A percentile compares a stretch with the other conserved stretches of the same genome.
Evolutionary conservation across 2,329 filamentous ascomycete species (phyloP).

Genomic region (Zymoseptoria brevis): DNA sequence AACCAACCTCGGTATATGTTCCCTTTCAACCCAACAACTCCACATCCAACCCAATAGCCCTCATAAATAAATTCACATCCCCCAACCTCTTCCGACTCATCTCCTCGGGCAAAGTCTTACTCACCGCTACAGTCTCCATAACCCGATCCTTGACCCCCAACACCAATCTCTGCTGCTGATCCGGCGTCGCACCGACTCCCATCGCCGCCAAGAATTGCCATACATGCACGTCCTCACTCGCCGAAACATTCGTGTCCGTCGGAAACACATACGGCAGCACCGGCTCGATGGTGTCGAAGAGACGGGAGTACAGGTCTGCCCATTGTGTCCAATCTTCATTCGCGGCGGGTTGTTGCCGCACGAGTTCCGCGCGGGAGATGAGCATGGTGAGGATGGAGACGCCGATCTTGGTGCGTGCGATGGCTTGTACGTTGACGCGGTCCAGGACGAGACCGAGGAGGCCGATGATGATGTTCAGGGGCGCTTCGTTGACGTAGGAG

Average conservation of each 20-base stretch:
- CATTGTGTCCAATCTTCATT: constrained; percentile 72
- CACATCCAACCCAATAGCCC: constrained; percentile 95
- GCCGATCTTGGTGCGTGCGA: constrained; percentile 80
- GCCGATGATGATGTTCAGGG: constrained; percentile 82
- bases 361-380: constrained; percentile 83
- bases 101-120: constrained; percentile 80
- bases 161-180: constrained; percentile 91
- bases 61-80: constrained; percentile 97
- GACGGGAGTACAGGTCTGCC: constrained; percentile 70
- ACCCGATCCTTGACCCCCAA: constrained; percentile 96
- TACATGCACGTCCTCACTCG: constrained; percentile 77
- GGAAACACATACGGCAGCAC: constrained; percentile 82
- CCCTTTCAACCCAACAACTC: constrained; percentile 55
- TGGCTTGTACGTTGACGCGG: constrained; percentile 72
- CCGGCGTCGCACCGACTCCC: constrained; percentile 83
- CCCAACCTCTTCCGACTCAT: constrained; percentile 76
- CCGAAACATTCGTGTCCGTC: constrained; percentile 66
- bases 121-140: constrained; percentile 84
- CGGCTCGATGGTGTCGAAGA: constrained; percentile 83
- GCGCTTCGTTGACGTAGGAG: constrained; percentile 82
- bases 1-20: too few species aligned
- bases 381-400: constrained; percentile 88
- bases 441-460: constrained; percentile 77
- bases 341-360: constrained; percentile 68
- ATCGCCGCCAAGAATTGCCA: constrained; percentile 97